These are phyloP conservation scores for Simmondsia chinensis DNA, from an alignment of 148 eudicot species.

Conservation along the genomic window DNA sequence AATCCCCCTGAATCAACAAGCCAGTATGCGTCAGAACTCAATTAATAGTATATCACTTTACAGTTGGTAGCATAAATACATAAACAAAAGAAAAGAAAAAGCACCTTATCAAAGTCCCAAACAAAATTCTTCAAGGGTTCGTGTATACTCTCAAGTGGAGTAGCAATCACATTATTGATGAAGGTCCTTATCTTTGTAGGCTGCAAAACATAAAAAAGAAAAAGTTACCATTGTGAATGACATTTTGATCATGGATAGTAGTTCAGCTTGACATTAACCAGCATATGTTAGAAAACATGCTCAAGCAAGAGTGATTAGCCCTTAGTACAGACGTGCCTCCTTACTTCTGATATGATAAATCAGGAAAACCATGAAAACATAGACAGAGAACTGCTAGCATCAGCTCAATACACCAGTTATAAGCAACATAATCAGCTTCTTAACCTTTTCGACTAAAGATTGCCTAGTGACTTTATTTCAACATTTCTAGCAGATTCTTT, in stretches of 20 bases:
- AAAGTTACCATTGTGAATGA: slow-evolving; percentile 3
- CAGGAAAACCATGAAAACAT: no score
- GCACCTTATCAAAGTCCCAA: slow-evolving; percentile 98
- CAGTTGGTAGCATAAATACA: background rate
- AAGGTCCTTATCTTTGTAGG: slow-evolving; percentile 81
- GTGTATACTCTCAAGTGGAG: slow-evolving; percentile 73
- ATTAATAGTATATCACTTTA: background rate
- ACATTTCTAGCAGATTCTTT: no score
- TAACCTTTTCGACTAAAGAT: no score
- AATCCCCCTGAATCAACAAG: slow-evolving; percentile 69
- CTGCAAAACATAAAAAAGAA: slow-evolving; percentile 30
- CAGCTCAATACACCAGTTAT: no score
- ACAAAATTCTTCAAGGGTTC: slow-evolving; percentile 66
- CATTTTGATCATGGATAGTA: background rate
- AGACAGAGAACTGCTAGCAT: no score
- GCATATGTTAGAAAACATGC: background rate
- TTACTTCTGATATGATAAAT: no score
- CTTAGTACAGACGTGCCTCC: no score
- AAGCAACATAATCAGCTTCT: no score
- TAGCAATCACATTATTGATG: slow-evolving; percentile 58
- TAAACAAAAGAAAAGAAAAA: slow-evolving; percentile 3
- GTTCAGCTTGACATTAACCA: background rate
- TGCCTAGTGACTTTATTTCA: no score
- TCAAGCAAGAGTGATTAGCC: no score
- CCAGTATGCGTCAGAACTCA: slow-evolving; percentile 7